Base-by-base conservation (phyloP, 257 asterid species). In the Buddleja alternifolia region DNA sequence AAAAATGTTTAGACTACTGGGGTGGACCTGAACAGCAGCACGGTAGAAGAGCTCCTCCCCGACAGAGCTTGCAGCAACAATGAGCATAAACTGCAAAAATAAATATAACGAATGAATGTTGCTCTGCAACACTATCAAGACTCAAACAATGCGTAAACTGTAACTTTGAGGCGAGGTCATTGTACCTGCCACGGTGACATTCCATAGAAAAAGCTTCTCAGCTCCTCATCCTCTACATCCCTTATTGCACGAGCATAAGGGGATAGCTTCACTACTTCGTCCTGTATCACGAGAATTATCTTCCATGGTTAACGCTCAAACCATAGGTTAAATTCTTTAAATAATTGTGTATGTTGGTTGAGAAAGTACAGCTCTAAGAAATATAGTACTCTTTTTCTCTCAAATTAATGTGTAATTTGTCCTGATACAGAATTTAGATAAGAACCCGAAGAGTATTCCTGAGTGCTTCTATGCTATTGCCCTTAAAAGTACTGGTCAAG, bases 1-100 rank as follows among this genome's bases (percentile, higher is more conserved):
- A 48, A 24, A 44, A 9, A 7, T 51, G 29, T 40, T 61, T 36
- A 29, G 20, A 9, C 46, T n/a, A 56, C 54, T 37, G 50, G 69
- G 61, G 55, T 61, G 52, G 29, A 92, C 97, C 97, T 93, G 98
- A 69, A 93, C 92, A 66, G 97, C 97, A 67, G 92, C 97, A 0
- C 95, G 96, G 77, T 88, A 93, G 81, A 90, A 93, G 54, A 93
- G 96, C 82, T 93, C 98, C 83, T 90, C 98, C 48, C 98, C 98
- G 17, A 93, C 95, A 45, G 97, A 93, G 77, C 98, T 93, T 50
- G 98, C 98, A 36, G 96, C 97, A 45, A 93, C 96, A 6, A 93
- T 90, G 66, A 93, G 89, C 84, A 90, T 77, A 77, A 93, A 93
- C 98, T 90, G 82, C 78, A 77, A 24, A 1, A 47, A 51, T 9